Conservation (phyloP, 257 asterid species). For the Solanum lycopersicoides region DNA sequence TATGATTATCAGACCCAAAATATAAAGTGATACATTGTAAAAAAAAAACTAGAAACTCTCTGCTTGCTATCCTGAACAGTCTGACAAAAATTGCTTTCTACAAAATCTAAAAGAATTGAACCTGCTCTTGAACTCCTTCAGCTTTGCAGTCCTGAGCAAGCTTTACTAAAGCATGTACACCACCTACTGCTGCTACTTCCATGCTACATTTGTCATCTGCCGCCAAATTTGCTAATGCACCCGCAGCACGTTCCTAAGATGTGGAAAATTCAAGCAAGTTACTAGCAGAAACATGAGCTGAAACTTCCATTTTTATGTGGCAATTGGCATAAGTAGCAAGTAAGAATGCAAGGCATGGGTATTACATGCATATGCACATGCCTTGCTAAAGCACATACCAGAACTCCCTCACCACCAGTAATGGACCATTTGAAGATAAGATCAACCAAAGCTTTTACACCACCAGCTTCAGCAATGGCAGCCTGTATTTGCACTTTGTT, state of each 20-base stretch:
- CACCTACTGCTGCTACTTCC: constrained; percentile 66
- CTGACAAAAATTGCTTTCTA: neutral
- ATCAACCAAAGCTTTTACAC: constrained; percentile 73
- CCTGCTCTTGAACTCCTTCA: constrained; percentile 96
- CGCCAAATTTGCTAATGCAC: constrained; percentile 85
- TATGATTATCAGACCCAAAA: neutral
- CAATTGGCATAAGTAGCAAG: neutral
- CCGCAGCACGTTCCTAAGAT: constrained; percentile 85
- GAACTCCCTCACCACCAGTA: constrained; percentile 62
- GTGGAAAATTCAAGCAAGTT: neutral
- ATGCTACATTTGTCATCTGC: constrained; percentile 95
- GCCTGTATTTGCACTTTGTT: constrained; percentile 28
- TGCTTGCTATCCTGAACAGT: neutral
- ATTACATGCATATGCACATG: neutral
- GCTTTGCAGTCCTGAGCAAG: constrained; percentile 63
- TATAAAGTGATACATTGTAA: neutral
- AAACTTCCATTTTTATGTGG: neutral
- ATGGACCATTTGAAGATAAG: constrained; percentile 70
- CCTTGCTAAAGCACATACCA: constrained; percentile 39
- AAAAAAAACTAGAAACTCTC: neutral
- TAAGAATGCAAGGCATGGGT: neutral
- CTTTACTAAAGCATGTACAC: constrained; percentile 65
- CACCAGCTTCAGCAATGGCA: constrained; percentile 84
- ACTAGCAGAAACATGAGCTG: neutral
- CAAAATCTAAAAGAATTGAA: constrained; percentile 3